Evolutionary conservation across 2,329 filamentous ascomycete genomes (phyloP).

Genomic region (Septoria petroselini): DNA sequence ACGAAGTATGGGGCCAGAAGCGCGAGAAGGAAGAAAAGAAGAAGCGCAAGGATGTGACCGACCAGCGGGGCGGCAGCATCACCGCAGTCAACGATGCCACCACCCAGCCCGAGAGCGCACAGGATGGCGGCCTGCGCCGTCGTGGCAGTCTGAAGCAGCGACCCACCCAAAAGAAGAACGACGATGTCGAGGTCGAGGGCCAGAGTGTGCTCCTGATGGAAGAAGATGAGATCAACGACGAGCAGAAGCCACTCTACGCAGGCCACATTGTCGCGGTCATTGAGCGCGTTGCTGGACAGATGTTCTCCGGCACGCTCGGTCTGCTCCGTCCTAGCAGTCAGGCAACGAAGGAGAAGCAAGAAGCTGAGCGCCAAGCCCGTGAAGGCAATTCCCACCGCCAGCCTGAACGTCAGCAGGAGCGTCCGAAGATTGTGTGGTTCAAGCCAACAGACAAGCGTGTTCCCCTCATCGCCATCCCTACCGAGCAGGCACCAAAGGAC

Average conservation of each 20-base stretch:
- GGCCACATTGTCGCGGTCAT: conserved; percentile 97
- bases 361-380: conserved; percentile 87
- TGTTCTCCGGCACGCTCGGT: conserved; percentile 94
- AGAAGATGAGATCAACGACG: conserved; percentile 97
- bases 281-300: conserved; percentile 93
- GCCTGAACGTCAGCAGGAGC: conserved; percentile 83
- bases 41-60: conserved; percentile 98
- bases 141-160: conserved; percentile 94
- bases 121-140: conserved; percentile 82
- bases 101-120: conserved; percentile 56
- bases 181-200: conserved; percentile 97
- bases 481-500: conserved; percentile 93
- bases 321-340: conserved; percentile 94
- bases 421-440: conserved; percentile 99
- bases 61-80: conserved; percentile 76
- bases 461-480: conserved; percentile 94
- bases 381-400: conserved; percentile 70
- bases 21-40: conserved; percentile 99
- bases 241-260: conserved; percentile 94
- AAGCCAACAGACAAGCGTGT: conserved; percentile 99
- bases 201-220: conserved; percentile 95
- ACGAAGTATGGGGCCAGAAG: conserved; percentile 98
- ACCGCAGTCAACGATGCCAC: conserved; percentile 61
- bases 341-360: conserved; percentile 98
- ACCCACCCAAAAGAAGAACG: conserved; percentile 99